Conservation (phyloP, 345 rosid species). For the Ailanthus altissimus region DNA sequence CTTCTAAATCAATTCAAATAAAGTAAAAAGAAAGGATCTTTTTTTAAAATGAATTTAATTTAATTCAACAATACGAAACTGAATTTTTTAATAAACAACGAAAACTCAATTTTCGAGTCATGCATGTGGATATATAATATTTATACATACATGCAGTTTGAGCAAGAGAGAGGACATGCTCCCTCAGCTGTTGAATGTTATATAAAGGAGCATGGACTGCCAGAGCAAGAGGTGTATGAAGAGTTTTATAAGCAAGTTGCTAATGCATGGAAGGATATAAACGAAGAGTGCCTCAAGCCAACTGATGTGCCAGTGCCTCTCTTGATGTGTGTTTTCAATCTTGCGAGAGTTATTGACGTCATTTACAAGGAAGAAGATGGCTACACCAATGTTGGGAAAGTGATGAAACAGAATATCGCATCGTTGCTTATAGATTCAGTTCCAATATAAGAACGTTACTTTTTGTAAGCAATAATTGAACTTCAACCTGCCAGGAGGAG, state of each 20-base stretch:
- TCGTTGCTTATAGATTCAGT: neutral
- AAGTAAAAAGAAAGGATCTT: too few relatives aligned
- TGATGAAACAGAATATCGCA: neutral
- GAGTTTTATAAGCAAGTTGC: neutral
- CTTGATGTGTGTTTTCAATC: neutral
- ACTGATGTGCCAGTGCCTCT: neutral
- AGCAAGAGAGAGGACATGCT: conserved; percentile 4
- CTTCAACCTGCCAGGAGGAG: too few relatives aligned
- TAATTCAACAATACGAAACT: too few relatives aligned
- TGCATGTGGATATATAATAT: neutral
- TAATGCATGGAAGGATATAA: conserved; percentile 6
- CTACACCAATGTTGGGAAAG: neutral
- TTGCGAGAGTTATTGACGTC: neutral
- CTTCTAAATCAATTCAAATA: too few relatives aligned
- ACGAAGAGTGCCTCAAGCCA: conserved; percentile 2
- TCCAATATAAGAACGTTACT: neutral
- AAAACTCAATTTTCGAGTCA: too few relatives aligned
- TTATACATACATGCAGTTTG: neutral
- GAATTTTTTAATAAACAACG: too few relatives aligned
- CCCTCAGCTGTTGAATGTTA: neutral
- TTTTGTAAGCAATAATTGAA: too few relatives aligned
- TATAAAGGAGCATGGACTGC: neutral
- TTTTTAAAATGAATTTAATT: too few relatives aligned
- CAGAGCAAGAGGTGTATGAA: neutral
- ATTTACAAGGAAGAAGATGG: conserved; percentile 8